Base-by-base conservation (phyloP, 2,329 filamentous ascomycete species). In the Pestalotiopsis sp. region DNA sequence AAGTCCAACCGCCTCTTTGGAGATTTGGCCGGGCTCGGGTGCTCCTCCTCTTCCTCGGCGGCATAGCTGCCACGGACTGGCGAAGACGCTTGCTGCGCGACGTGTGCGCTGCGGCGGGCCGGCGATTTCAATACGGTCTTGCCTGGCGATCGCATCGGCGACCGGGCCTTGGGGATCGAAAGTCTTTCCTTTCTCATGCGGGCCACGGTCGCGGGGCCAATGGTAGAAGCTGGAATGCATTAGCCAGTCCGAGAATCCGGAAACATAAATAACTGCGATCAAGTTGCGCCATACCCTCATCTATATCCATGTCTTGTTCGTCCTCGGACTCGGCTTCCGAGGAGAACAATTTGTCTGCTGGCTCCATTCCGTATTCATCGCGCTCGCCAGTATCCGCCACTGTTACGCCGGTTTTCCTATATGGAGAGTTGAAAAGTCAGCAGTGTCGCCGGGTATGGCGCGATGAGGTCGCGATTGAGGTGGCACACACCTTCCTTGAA, bases 291-390 rank as follows among this genome's bases (percentile, higher is more conserved):
- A 76, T 78, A 89, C 81, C 87, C 56, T 82, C 80, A 66, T 80
- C 86, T 68, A 88, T 83, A 27, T 87, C 85, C 85, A 88, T 88
- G 57, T 86, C 85, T 73, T 85, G 77, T 72, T 86, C 75, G 71
- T 83, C 76, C 13, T 78, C 74, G 1, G 72, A 73, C 4, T 68
- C 66, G 27, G 59, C 14, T 17, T 13, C 11, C n/a, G 95, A 97
- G 9, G 95, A 98, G 80, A 97, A 97, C 72, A 98, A 89, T 73
- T 90, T 89, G 45, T 95, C 93, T 69, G 97, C 87, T 45, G 93
- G 92, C 78, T 98, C 94, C 84, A 99, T 90, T 80, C 95, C 96
- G 85, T 97, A 86, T 79, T 97, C 94, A 81, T 98, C 95, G 82
- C 94, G 92, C 70, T 91, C 85, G 66, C 93, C 93, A 67, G 85